Percentiles rank a stretch among this genome's conserved stretches.
phyloP scores from a whole-genome alignment of 129 eudicot genomes.

The Helianthus annuus region DNA sequence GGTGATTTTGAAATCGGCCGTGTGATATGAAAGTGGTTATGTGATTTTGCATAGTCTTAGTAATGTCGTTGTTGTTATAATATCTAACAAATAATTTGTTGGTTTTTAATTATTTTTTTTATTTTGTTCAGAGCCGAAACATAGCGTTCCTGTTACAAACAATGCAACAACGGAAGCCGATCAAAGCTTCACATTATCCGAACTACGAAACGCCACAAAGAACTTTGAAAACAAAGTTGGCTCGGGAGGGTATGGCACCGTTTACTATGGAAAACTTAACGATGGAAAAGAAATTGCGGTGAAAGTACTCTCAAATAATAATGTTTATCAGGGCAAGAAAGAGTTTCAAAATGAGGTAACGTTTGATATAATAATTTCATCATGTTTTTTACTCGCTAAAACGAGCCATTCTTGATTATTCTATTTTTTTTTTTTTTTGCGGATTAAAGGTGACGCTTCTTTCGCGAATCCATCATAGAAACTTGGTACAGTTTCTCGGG shows the following conservation, averaged over 20 bases:
- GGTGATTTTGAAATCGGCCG: background rate
- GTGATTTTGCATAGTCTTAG: background rate
- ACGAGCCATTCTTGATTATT: background rate
- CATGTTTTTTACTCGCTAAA: slow-evolving; percentile 1
- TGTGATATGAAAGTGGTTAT: slow-evolving; percentile 2
- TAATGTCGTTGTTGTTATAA: background rate
- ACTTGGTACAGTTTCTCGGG: slow-evolving; percentile 94
- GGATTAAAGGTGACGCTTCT: slow-evolving; percentile 82
- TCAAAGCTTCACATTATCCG: slow-evolving; percentile 76
- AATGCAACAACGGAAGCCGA: slow-evolving; percentile 77
- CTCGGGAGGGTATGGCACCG: slow-evolving; percentile 97
- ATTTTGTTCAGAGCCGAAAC: slow-evolving; percentile 41
- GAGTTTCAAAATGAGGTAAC: slow-evolving; percentile 92
- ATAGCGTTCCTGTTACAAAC: slow-evolving; percentile 44
- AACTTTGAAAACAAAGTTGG: slow-evolving; percentile 86
- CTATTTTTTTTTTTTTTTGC: background rate
- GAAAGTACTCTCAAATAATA: slow-evolving; percentile 68
- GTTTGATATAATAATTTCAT: background rate
- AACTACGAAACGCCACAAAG: slow-evolving; percentile 74
- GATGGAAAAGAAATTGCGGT: slow-evolving; percentile 95
- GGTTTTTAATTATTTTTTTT: background rate
- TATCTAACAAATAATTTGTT: slow-evolving; percentile 16
- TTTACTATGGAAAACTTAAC: slow-evolving; percentile 73
- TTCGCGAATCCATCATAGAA: slow-evolving; percentile 97
- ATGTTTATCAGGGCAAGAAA: slow-evolving; percentile 91